Evolutionary conservation across 441 rosid genomes (phyloP).

Genomic region (Syzygium syzygioides): DNA sequence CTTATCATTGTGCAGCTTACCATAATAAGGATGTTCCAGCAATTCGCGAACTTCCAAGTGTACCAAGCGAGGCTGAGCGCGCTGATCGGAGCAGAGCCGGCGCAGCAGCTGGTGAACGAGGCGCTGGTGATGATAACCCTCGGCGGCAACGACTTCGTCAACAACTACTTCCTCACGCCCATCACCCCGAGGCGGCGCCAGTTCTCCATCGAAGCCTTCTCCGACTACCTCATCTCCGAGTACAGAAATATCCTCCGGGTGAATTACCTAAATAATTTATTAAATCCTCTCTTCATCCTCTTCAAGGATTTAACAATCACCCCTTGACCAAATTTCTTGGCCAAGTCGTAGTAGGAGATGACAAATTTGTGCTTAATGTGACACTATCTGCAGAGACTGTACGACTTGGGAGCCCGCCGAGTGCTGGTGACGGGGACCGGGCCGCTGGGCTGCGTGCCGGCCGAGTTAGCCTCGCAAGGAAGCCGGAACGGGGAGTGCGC

Average conservation of each 20-base stretch:
- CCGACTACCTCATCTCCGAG: neutral
- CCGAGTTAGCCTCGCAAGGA: conserved; percentile 6
- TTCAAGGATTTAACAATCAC: neutral
- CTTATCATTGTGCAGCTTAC: neutral
- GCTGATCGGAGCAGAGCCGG: neutral
- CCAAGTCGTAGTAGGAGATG: neutral
- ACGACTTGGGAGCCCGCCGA: conserved; percentile 15
- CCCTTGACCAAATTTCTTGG: neutral
- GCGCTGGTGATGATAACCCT: neutral
- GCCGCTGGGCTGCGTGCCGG: conserved; percentile 13
- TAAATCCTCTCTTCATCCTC: neutral
- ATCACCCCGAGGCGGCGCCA: neutral
- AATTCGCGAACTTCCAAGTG: neutral
- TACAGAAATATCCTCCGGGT: neutral
- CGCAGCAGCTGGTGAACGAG: neutral
- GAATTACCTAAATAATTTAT: neutral
- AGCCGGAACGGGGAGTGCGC: conserved; percentile 7
- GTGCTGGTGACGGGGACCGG: conserved; percentile 13
- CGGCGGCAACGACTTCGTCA: conserved; percentile 3
- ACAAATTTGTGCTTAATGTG: neutral
- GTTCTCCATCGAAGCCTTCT: neutral
- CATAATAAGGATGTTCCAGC: conserved; percentile 3
- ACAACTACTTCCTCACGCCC: neutral
- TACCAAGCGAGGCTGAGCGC: neutral
- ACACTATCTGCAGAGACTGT: conserved; percentile 3